These are phyloP conservation scores for Plantago major DNA, from an alignment of 257 asterid genomes.

Conservation along the genomic window DNA sequence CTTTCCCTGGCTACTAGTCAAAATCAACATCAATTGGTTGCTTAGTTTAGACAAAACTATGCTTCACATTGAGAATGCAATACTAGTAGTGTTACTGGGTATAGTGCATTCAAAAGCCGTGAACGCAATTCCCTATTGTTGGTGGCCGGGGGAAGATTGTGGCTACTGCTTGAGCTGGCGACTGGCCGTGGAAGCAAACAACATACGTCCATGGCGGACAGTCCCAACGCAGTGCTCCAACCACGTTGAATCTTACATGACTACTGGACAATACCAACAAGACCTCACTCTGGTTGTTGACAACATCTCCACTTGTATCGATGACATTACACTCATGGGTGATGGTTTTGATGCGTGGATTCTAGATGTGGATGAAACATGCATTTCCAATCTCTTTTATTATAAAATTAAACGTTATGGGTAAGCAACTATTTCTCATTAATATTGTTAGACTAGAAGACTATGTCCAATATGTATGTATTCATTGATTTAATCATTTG, in stretches of 20 bases:
- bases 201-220: conserved; percentile 50
- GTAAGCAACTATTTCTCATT: too few relatives aligned
- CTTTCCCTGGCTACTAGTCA: too few relatives aligned
- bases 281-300: conserved; percentile 42
- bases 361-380: conserved; percentile 62
- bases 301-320: conserved; percentile 31
- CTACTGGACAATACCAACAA: conserved; percentile 40
- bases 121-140: conserved; percentile 15
- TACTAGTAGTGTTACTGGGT: conserved; percentile 27
- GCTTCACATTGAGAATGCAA: conserved; percentile 22
- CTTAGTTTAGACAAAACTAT: too few relatives aligned
- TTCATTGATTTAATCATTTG: too few relatives aligned
- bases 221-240: conserved; percentile 49
- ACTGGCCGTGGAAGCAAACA: conserved; percentile 65
- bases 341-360: conserved; percentile 66
- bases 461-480: too few relatives aligned
- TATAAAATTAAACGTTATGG: conserved; percentile 39
- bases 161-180: conserved; percentile 85
- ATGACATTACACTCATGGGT: conserved; percentile 17
- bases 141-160: conserved; percentile 29
- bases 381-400: conserved; percentile 52
- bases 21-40: too few relatives aligned
- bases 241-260: conserved; percentile 47
- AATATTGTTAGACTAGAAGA: too few relatives aligned
- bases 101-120: conserved; percentile 31